These are phyloP conservation scores for Prototheca cutis DNA, from an alignment of 163 green algal genomes.

Conservation along the genomic window DNA sequence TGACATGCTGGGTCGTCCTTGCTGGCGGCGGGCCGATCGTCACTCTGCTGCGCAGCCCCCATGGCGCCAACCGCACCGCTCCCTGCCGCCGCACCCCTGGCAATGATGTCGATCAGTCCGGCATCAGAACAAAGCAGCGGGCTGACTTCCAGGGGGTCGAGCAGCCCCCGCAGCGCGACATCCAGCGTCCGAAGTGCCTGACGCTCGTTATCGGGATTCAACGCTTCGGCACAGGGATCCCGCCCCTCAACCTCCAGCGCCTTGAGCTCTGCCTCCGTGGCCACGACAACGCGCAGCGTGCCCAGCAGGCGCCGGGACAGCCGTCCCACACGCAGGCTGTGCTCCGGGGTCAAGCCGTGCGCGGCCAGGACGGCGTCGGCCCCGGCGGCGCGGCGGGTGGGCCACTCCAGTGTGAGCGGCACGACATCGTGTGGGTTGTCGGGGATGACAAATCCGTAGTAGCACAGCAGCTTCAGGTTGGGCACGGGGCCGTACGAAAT, in stretches of 20 bases:
- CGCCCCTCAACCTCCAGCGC: background rate
- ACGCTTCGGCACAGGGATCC: background rate
- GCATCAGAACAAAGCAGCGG: too few species aligned
- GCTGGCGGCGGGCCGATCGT: too few species aligned
- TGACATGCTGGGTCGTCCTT: too few species aligned
- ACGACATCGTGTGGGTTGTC: conserved; percentile 54
- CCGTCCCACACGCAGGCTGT: conserved; percentile 13
- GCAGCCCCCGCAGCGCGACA: conserved; percentile 13
- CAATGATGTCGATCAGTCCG: too few species aligned
- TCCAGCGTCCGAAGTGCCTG: conserved; percentile 20
- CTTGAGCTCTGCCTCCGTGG: conserved; percentile 17
- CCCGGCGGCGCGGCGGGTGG: background rate
- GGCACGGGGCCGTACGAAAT: conserved; percentile 61
- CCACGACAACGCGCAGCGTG: conserved; percentile 19
- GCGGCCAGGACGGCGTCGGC: background rate
- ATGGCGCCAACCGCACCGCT: too few species aligned
- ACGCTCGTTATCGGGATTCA: conserved; percentile 16
- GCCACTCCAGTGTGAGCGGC: conserved; percentile 27
- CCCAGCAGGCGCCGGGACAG: conserved; percentile 19
- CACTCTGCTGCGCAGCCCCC: too few species aligned
- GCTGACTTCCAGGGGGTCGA: conserved; percentile 7
- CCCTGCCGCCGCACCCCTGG: too few species aligned
- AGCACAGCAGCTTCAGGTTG: conserved; percentile 58
- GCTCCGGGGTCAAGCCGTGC: conserved; percentile 13
- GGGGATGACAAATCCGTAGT: conserved; percentile 44